Evolutionary conservation across 2,329 filamentous ascomycete species (phyloP), one percentile per base, ranked within the genome.

Genomic region (Colletotrichum simmondsii): DNA sequence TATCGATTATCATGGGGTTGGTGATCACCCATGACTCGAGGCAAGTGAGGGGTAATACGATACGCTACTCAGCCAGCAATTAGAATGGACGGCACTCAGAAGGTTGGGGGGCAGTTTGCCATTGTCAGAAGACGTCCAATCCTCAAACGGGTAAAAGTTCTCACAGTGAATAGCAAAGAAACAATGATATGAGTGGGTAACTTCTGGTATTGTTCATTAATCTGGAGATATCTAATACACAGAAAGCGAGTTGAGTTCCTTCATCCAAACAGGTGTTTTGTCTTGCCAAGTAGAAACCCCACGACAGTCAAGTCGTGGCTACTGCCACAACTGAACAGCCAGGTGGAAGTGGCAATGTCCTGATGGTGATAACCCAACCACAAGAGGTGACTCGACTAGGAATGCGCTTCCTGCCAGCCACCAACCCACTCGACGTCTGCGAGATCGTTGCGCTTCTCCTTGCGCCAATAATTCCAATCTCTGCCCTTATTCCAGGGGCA

Each of bases 351-450:
- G 66, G 56, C 70, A n/a, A 46, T 19, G 49, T 14, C 54, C 65
- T 59, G 58, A n/a, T 46, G 68, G 64, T 75, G 78, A 80, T 83
- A 84, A 83, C 85, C 80, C 83, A 89, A 89, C 89, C 85, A 92
- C 89, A 91, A 91, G 89, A 90, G 90, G 82, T 86, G 81, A 81
- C 76, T 42, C 74, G 78, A 69, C 71, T 76, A 83, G 77, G 82
- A 85, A 76, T 83, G 81, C 79, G 83, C 83, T 77, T 92, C 91
- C 83, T 94, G 92, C 91, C 94, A 97, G 85, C 94, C 94, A 87
- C 95, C 95, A 91, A 98, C 94, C 92, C 96, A 97, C 91, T 97
- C 95, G 87, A 95, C 85, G 80, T 96, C 93, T 80, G 92, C 92
- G 82, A 94, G 89, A 85, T 93, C 92, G 80, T 87, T 83, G 77